These are phyloP conservation scores for Penicillium sp. DNA, from an alignment of 2,329 filamentous ascomycete species.

Conservation along the genomic window DNA sequence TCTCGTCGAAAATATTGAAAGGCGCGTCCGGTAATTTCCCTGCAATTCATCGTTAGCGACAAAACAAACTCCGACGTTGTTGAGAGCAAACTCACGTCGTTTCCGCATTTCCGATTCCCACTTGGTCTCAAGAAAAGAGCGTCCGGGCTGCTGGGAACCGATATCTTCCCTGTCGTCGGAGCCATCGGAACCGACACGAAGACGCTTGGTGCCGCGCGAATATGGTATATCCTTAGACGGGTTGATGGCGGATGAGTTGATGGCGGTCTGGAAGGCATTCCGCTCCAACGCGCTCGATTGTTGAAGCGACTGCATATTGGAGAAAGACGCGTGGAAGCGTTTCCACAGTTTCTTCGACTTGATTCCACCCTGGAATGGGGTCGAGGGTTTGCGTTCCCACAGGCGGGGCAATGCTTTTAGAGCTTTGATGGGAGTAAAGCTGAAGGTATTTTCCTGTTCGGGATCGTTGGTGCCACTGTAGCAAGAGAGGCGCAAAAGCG, in stretches of 20 bases:
- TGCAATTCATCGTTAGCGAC: slow-evolving; percentile 8
- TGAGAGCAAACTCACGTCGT: slow-evolving; percentile 25
- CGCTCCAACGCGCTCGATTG: slow-evolving; percentile 20
- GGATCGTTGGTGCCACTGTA: slow-evolving; percentile 10
- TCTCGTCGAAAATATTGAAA: slow-evolving; percentile 18
- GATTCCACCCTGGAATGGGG: slow-evolving; percentile 36
- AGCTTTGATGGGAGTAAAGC: slow-evolving; percentile 41
- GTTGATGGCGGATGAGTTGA: slow-evolving; percentile 35
- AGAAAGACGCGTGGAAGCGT: slow-evolving; percentile 37
- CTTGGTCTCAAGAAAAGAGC: slow-evolving; percentile 40
- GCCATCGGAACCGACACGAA: slow-evolving; percentile 24
- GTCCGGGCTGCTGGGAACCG: slow-evolving; percentile 21
- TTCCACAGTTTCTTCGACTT: slow-evolving; percentile 46
- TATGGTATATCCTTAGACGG: slow-evolving; percentile 23
- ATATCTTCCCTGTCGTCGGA: slow-evolving; percentile 5
- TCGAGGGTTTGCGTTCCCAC: slow-evolving; percentile 45
- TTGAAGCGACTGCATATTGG: slow-evolving; percentile 30
- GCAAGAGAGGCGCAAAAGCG: slow-evolving; percentile 1
- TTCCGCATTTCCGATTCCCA: slow-evolving; percentile 36
- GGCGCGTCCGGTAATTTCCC: slow-evolving; percentile 21
- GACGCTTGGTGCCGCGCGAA: slow-evolving; percentile 36
- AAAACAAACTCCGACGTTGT: slow-evolving; percentile 21
- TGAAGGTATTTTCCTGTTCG: slow-evolving; percentile 26
- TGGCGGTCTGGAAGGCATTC: slow-evolving; percentile 29
- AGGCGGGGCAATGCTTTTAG: slow-evolving; percentile 34